Base-by-base conservation (phyloP, 2,329 filamentous ascomycete genomes). In the Hypoxylon sp. region DNA sequence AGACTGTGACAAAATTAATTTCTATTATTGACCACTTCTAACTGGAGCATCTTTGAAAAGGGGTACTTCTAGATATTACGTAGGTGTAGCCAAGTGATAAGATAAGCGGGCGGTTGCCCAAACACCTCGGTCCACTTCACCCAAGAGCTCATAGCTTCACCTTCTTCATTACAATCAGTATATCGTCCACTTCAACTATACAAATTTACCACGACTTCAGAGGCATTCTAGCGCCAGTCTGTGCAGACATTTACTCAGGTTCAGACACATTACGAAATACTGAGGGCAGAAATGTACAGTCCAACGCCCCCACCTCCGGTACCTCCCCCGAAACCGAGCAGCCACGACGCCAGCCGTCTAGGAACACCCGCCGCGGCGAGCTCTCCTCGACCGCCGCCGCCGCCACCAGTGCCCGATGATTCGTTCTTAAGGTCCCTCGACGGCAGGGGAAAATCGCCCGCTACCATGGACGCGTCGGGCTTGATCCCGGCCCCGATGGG, bases 301-400 rank as follows among this genome's bases (percentile, higher is more conserved):
- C 84, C 86, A 64, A 79, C 84, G 4, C 82, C 86, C 46, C 83
- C 84, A 11, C 90, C 91, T 25, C 91, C 91, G 0, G 85, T 89
- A 7, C 90, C 90, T 14, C 91, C 91, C 1, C 91, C 91, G 0
- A 93, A 93, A 77, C 89, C 91, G 14, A 86, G 83, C 72, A 91
- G 87, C 78, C 90, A 90, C 77, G 90, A 93, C 71, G 82, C 86
- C 56, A 92, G 88, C 78, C 88, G 90, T 68, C 84, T 88, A 69
- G 86, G 86, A 74, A 93, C 90, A 23, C 90, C 91, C 1, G 82
- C 86, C 57, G 78, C 80, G 51, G 79, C 81, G 28, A 81, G 82
- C 60, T 82, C 82, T 21, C 83, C 83, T 43, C 79, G 81, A 32
- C 82, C 82, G 23, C 82, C 82, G 41, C 79, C 81, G 9, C 81